Conservation (phyloP, 2,329 filamentous ascomycete genomes). For the Aspergillus quadrilineatus region DNA sequence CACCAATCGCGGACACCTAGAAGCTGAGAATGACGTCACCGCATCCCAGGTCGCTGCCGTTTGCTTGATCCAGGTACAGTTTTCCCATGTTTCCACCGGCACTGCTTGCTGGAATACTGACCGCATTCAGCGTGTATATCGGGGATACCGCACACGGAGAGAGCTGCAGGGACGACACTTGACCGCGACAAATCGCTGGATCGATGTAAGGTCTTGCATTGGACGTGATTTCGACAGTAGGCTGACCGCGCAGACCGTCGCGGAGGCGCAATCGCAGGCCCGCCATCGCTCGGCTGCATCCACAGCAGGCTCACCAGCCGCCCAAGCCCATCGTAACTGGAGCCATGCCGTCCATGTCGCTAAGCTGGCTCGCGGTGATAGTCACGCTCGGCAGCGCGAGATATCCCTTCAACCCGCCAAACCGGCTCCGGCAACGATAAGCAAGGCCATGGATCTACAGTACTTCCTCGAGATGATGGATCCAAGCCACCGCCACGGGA, state of each 20-base stretch:
- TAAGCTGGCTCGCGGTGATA: conserved; percentile 69
- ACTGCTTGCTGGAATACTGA: neutral
- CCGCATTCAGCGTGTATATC: conserved; percentile 1
- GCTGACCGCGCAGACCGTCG: conserved; percentile 44
- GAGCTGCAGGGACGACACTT: conserved; percentile 5
- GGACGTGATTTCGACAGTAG: neutral
- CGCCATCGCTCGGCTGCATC: conserved; percentile 34
- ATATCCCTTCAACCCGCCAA: conserved; percentile 35
- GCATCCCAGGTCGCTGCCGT: neutral
- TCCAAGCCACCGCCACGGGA: conserved; percentile 81
- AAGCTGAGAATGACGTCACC: conserved; percentile 1
- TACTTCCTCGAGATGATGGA: conserved; percentile 88
- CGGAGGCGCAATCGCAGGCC: conserved; percentile 57
- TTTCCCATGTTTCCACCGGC: neutral
- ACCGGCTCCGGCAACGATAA: conserved; percentile 61
- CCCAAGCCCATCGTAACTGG: conserved; percentile 68
- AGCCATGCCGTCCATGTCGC: conserved; percentile 70
- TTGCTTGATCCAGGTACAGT: conserved; percentile 5
- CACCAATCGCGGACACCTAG: neutral
- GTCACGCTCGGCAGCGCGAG: conserved; percentile 36
- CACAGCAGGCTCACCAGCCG: conserved; percentile 21
- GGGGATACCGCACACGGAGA: conserved; percentile 9
- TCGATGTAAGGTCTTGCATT: conserved; percentile 52
- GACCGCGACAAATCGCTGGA: conserved; percentile 54
- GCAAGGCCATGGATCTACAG: conserved; percentile 78